A percentile compares a stretch with the other conserved stretches of the same genome.
Evolutionary conservation across 495 filamentous ascomycete species (phyloP).

Genomic region (Penicillium soppii): DNA sequence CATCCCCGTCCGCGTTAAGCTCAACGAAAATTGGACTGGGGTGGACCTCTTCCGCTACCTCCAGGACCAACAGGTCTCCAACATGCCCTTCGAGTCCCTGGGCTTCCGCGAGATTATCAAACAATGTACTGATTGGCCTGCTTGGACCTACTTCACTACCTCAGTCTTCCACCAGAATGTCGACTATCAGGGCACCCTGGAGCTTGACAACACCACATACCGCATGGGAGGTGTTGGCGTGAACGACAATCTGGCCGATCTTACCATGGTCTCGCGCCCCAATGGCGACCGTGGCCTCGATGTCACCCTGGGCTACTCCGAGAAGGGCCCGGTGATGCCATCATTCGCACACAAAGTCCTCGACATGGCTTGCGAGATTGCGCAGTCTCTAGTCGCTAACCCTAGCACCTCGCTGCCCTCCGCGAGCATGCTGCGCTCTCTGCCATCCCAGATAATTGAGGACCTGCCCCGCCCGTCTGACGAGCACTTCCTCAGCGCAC

Average conservation of each 20-base stretch:
- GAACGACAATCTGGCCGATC: conserved; percentile 51
- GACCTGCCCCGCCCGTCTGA: conserved; percentile 27
- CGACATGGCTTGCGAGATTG: conserved; percentile 50
- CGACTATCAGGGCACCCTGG: conserved; percentile 39
- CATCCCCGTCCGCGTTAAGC: conserved; percentile 55
- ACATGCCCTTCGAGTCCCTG: conserved; percentile 57
- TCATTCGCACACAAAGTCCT: conserved; percentile 44
- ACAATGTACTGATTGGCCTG: conserved; percentile 59
- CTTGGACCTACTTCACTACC: conserved; percentile 48
- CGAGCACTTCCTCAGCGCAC: conserved; percentile 32
- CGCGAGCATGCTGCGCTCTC: conserved; percentile 36
- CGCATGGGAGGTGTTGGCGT: conserved; percentile 49
- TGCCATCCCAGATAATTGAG: conserved; percentile 30
- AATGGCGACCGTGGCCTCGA: conserved; percentile 39
- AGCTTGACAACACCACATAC: conserved; percentile 48
- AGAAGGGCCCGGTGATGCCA: conserved; percentile 41
- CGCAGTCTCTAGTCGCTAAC: conserved; percentile 42
- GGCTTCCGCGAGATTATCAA: conserved; percentile 60
- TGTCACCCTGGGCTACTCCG: conserved; percentile 46
- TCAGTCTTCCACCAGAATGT: conserved; percentile 51
- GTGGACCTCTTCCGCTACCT: conserved; percentile 54
- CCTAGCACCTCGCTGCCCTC: conserved; percentile 45
- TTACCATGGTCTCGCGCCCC: conserved; percentile 49
- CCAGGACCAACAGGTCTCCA: conserved; percentile 59
- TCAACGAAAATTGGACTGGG: conserved; percentile 47